Conservation (phyloP, 2,329 filamentous ascomycete genomes). For the Mollisiaceae sp. region DNA sequence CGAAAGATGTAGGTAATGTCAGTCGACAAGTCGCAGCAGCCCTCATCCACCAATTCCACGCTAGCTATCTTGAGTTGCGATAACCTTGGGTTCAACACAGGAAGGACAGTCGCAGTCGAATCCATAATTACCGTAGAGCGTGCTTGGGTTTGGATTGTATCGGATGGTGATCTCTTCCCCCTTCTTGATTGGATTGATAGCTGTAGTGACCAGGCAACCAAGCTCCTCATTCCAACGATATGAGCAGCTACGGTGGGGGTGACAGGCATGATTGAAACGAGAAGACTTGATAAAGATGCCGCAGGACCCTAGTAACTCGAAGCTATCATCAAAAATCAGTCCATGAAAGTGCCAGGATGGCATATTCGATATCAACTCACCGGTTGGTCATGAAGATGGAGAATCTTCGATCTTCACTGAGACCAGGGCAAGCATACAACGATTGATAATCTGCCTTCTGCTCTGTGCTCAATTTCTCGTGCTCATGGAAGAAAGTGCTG, state of each 20-base stretch:
- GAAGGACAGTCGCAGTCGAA: conserved; percentile 58
- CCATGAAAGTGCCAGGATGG: neutral
- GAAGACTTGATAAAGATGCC: conserved; percentile 57
- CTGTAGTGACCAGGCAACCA: conserved; percentile 49
- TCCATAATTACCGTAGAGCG: conserved; percentile 53
- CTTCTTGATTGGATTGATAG: conserved; percentile 45
- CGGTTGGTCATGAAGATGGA: conserved; percentile 42
- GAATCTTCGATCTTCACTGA: conserved; percentile 23
- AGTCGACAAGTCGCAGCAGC: conserved; percentile 3
- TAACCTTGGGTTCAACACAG: conserved; percentile 42
- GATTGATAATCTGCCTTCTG: conserved; percentile 31
- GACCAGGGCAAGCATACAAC: conserved; percentile 27
- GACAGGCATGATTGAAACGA: conserved; percentile 65
- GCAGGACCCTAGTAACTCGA: conserved; percentile 22
- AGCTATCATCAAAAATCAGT: conserved; percentile 23
- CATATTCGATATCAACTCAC: conserved; percentile 25
- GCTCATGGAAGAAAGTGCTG: conserved; percentile 27
- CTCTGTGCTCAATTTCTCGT: conserved; percentile 30
- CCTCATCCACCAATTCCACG: conserved; percentile 13
- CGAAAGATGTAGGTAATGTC: neutral
- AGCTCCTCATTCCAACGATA: conserved; percentile 44
- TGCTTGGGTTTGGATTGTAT: conserved; percentile 49
- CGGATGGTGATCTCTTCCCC: conserved; percentile 59
- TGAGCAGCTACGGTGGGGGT: conserved; percentile 49
- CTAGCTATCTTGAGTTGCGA: conserved; percentile 5